Conservation (phyloP, 2,329 filamentous ascomycete genomes). For the Verticillium klebahnii region DNA sequence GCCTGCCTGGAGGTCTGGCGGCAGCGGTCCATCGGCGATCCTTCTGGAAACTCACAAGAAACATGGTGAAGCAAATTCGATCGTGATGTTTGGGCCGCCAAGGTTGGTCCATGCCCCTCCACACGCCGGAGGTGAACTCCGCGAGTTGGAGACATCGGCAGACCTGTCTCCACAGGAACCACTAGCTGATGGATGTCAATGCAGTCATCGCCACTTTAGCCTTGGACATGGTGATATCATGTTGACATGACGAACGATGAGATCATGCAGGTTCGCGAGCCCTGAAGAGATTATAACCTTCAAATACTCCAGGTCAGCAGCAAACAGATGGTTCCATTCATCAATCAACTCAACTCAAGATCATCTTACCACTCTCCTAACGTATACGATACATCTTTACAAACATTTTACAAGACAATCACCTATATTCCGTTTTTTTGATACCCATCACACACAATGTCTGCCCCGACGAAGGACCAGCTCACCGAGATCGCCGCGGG, state of each 20-base stretch:
- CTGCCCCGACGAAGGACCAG: slow-evolving; percentile 22
- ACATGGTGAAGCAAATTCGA: background rate
- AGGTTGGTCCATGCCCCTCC: background rate
- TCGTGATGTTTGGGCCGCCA: background rate
- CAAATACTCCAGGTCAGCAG: background rate
- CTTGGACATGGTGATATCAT: background rate
- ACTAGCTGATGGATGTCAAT: background rate
- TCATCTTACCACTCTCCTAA: too few relatives aligned
- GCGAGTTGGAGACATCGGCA: background rate
- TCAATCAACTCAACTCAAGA: too few relatives aligned
- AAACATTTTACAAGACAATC: background rate
- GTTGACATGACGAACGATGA: background rate
- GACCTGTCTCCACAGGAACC: background rate
- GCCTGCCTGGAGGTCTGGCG: too few relatives aligned
- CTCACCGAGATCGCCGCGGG: slow-evolving; percentile 38
- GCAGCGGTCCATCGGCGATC: background rate
- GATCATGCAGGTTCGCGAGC: background rate
- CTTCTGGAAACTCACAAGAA: background rate
- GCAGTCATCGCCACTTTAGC: background rate
- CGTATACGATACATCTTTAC: background rate
- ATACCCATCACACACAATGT: background rate
- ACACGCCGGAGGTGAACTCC: background rate
- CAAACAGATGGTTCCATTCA: background rate
- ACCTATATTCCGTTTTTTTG: background rate
- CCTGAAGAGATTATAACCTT: background rate